Evolutionary conservation across 2,329 filamentous ascomycete species (phyloP).

Genomic region (Incumbomyces delicatus): DNA sequence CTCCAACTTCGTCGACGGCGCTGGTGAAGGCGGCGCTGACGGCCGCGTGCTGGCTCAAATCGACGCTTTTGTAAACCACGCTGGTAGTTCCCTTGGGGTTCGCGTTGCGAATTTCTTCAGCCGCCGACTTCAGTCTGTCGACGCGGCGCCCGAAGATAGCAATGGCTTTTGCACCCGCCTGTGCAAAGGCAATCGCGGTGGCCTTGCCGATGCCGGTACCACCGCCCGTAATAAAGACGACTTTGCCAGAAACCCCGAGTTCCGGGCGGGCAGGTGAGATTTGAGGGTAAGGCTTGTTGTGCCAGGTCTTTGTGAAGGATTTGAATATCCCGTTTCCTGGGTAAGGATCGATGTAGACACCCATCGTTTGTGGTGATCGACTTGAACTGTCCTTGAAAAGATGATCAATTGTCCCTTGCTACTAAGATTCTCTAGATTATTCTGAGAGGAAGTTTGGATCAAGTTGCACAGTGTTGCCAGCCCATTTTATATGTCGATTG

Average conservation of each 20-base stretch:
- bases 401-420: too few relatives aligned
- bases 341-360: conserved; percentile 7
- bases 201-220: conserved; percentile 46
- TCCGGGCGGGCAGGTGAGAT: conserved; percentile 27
- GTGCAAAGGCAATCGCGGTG: conserved; percentile 47
- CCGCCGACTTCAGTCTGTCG: conserved; percentile 8
- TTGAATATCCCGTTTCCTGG: conserved; percentile 12
- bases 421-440: too few relatives aligned
- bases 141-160: conserved; percentile 41
- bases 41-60: too few relatives aligned
- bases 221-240: conserved; percentile 46
- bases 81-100: conserved; percentile 6
- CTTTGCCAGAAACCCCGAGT: conserved; percentile 25
- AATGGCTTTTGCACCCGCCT: conserved; percentile 43
- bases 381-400: too few relatives aligned
- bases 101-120: conserved; percentile 9
- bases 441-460: too few relatives aligned
- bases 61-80: conserved; percentile 9
- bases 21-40: too few relatives aligned
- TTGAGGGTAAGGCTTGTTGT: conserved; percentile 31
- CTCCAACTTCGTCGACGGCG: too few relatives aligned
- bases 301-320: conserved; percentile 28
- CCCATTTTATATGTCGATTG: too few relatives aligned
- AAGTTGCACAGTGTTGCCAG: too few relatives aligned
- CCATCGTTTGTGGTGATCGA: conserved; percentile 1